phyloP scores from a whole-genome alignment of 108 stramenopile species.

The Schizochytrium sp. region DNA sequence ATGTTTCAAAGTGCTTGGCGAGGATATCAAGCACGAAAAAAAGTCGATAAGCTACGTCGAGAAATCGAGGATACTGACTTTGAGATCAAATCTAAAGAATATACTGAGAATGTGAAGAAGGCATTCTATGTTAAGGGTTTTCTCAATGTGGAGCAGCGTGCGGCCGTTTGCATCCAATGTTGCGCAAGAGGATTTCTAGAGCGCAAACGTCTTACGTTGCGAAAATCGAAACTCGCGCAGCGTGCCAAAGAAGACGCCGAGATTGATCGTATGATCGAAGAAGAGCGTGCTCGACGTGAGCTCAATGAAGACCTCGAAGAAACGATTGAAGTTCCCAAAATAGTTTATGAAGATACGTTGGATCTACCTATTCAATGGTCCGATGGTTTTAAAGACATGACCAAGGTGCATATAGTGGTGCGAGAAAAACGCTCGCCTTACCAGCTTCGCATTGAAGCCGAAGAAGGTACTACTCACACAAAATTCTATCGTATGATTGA shows the following conservation, averaged over 20 bases:
- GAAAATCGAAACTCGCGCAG: not conserved
- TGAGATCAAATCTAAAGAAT: not conserved
- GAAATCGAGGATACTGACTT: not conserved
- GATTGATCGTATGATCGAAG: slow-evolving; percentile 45
- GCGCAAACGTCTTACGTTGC: not conserved
- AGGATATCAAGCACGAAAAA: not conserved
- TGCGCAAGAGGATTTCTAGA: slow-evolving; percentile 27
- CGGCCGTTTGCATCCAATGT: slow-evolving; percentile 31
- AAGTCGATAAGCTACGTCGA: not conserved
- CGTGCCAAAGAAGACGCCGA: slow-evolving; percentile 10
- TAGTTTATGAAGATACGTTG: not conserved
- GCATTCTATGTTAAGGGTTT: slow-evolving; percentile 47
- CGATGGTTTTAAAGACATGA: not conserved
- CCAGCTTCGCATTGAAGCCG: slow-evolving; percentile 10
- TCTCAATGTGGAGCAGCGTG: slow-evolving; percentile 46
- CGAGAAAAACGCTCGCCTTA: not conserved
- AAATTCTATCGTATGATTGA: not conserved
- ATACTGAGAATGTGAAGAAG: not conserved
- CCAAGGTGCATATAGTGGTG: not conserved
- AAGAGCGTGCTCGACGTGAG: not conserved
- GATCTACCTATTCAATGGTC: not conserved
- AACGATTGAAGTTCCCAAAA: not conserved
- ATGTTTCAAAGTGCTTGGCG: slow-evolving; percentile 53
- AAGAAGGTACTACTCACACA: not conserved
- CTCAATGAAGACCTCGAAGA: not conserved